phyloP scores from a whole-genome alignment of 805 yeast genomes.

The Peterozyma toletana region DNA sequence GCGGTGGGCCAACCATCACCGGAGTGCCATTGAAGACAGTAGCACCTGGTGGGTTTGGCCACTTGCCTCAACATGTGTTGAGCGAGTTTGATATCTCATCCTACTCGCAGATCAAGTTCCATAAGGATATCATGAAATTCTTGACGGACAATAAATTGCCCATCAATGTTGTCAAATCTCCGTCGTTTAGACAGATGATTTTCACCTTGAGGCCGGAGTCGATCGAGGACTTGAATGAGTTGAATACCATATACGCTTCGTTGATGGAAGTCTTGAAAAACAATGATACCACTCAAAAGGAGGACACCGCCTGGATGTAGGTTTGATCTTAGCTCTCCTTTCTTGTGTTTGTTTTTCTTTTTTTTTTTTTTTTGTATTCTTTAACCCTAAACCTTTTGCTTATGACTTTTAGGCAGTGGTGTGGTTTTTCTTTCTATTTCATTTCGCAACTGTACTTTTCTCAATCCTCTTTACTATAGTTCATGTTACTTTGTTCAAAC shows the following conservation, averaged over 20 bases:
- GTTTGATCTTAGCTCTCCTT: too few relatives aligned
- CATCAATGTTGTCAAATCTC: constrained; percentile 38
- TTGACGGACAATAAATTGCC: constrained; percentile 46
- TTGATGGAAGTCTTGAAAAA: constrained; percentile 32
- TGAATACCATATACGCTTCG: constrained; percentile 35
- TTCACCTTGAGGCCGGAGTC: constrained; percentile 43
- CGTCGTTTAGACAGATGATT: constrained; percentile 42
- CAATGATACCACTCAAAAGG: constrained; percentile 15
- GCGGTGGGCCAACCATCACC: constrained; percentile 18
- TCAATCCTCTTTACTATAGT: too few relatives aligned
- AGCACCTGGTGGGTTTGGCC: constrained; percentile 7
- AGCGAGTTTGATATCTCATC: constrained; percentile 29
- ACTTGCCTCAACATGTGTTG: constrained; percentile 8
- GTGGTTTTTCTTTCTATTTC: too few relatives aligned
- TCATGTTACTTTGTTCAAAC: too few relatives aligned
- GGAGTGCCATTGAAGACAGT: constrained; percentile 4
- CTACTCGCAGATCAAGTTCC: constrained; percentile 39
- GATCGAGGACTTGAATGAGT: constrained; percentile 36
- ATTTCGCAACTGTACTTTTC: too few relatives aligned
- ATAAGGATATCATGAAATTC: constrained; percentile 41
- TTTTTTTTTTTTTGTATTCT: constrained; percentile 13
- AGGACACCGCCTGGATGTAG: too few relatives aligned
- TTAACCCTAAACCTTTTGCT: too few relatives aligned
- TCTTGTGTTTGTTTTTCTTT: too few relatives aligned
- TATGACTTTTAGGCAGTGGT: too few relatives aligned